phyloP scores from a whole-genome alignment of 306 rosid species.

The Vigna angularis region DNA sequence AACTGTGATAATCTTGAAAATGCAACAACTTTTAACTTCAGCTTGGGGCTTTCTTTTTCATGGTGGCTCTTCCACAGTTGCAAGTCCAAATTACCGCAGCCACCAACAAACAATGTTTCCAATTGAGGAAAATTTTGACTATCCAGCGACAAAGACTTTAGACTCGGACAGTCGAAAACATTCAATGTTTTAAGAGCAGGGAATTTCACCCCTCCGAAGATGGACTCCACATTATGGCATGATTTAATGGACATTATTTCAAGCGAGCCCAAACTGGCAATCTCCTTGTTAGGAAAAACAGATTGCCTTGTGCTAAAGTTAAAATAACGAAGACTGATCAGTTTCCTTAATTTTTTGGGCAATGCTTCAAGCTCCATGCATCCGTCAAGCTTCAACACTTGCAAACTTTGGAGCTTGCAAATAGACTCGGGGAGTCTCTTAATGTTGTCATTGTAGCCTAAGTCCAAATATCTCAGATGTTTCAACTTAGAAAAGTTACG shows the following conservation, averaged over 20 bases:
- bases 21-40: too few species aligned
- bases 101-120: not conserved
- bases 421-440: not conserved
- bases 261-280: too few species aligned
- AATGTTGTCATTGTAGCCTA: accelerated
- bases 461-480: not conserved
- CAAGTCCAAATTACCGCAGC: not conserved
- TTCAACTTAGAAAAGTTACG: not conserved
- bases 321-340: too few species aligned
- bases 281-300: too few species aligned
- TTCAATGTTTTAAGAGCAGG: not conserved
- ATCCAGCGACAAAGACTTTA: not conserved
- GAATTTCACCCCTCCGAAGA: too few species aligned
- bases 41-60: too few species aligned
- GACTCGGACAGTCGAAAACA: not conserved
- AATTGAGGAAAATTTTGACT: not conserved
- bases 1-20: too few species aligned
- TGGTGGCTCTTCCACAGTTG: too few species aligned
- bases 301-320: too few species aligned
- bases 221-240: too few species aligned
- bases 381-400: accelerated
- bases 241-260: accelerated
- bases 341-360: not conserved
- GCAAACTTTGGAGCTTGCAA: not conserved
- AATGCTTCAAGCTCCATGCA: not conserved